phyloP scores from a whole-genome alignment of 2,329 filamentous ascomycete genomes.

The Cadophora malorum region DNA sequence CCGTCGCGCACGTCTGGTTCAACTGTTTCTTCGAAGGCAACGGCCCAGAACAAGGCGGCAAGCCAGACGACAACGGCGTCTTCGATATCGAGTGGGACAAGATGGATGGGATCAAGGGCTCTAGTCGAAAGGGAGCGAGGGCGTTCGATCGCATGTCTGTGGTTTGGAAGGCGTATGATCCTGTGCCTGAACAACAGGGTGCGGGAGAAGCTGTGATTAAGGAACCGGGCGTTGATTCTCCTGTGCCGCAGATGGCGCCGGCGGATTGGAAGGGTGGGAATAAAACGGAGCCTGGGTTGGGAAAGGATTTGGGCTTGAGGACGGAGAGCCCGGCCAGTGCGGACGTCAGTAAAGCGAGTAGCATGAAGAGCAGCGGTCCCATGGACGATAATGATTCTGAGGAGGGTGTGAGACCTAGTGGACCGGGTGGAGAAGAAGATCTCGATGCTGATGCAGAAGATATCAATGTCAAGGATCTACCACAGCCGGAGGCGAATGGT shows the following conservation, averaged over 20 bases:
- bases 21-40: slow-evolving; percentile 91
- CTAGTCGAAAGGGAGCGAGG: slow-evolving; percentile 77
- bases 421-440: slow-evolving; percentile 40
- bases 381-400: slow-evolving; percentile 33
- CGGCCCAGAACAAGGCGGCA: slow-evolving; percentile 71
- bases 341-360: slow-evolving; percentile 75
- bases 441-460: slow-evolving; percentile 26
- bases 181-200: slow-evolving; percentile 33
- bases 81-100: slow-evolving; percentile 76
- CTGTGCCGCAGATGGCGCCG: slow-evolving; percentile 69
- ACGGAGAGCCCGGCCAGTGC: slow-evolving; percentile 69
- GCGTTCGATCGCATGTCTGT: slow-evolving; percentile 85
- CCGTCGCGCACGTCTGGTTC: slow-evolving; percentile 96
- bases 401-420: slow-evolving; percentile 40
- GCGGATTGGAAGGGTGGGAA: slow-evolving; percentile 76
- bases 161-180: slow-evolving; percentile 70
- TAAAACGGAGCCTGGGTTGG: slow-evolving; percentile 53
- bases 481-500: slow-evolving; percentile 32
- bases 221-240: slow-evolving; percentile 70
- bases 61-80: slow-evolving; percentile 71
- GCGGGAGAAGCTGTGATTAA: slow-evolving; percentile 55
- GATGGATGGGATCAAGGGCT: slow-evolving; percentile 96
- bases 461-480: slow-evolving; percentile 34
- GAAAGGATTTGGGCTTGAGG: slow-evolving; percentile 73
- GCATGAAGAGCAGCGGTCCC: slow-evolving; percentile 55